These are phyloP conservation scores for Kuraishia capsulata DNA, from an alignment of 805 yeast genomes.

Conservation along the genomic window DNA sequence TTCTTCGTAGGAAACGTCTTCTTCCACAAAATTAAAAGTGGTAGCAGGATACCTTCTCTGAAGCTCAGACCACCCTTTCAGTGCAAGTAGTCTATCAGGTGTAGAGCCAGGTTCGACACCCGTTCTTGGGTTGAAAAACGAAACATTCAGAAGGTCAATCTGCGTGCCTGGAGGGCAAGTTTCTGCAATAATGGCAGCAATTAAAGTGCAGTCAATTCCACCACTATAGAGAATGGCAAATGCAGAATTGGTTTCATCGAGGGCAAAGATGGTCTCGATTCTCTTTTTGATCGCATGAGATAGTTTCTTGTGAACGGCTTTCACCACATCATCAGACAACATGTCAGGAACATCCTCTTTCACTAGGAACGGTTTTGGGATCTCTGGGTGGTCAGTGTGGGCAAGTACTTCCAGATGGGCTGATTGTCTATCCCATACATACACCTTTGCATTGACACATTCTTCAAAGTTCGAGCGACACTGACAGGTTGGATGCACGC, in stretches of 20 bases:
- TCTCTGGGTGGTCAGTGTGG: not conserved
- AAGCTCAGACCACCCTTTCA: constrained; percentile 49
- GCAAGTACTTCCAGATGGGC: not conserved
- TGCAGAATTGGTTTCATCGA: constrained; percentile 25
- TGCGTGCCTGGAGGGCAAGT: constrained; percentile 18
- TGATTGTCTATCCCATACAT: constrained; percentile 25
- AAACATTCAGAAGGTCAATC: constrained; percentile 83
- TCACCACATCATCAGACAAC: not conserved
- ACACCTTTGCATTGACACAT: constrained; percentile 45
- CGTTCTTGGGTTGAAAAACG: constrained; percentile 84
- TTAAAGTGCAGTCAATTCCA: constrained; percentile 85
- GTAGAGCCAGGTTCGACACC: constrained; percentile 50
- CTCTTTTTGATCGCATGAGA: constrained; percentile 35
- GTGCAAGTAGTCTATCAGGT: constrained; percentile 78
- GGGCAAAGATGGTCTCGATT: constrained; percentile 52
- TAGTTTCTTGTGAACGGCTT: constrained; percentile 15
- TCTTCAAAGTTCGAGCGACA: constrained; percentile 31
- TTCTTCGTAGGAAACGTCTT: constrained; percentile 64
- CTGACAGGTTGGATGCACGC: constrained; percentile 29
- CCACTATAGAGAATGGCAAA: constrained; percentile 81
- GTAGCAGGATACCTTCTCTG: constrained; percentile 29
- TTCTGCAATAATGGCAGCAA: constrained; percentile 47
- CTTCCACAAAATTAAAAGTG: constrained; percentile 48
- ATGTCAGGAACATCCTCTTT: not conserved
- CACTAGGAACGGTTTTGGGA: not conserved